Conservation (phyloP, 345 rosid genomes). For the Boechera divaricarpa region DNA sequence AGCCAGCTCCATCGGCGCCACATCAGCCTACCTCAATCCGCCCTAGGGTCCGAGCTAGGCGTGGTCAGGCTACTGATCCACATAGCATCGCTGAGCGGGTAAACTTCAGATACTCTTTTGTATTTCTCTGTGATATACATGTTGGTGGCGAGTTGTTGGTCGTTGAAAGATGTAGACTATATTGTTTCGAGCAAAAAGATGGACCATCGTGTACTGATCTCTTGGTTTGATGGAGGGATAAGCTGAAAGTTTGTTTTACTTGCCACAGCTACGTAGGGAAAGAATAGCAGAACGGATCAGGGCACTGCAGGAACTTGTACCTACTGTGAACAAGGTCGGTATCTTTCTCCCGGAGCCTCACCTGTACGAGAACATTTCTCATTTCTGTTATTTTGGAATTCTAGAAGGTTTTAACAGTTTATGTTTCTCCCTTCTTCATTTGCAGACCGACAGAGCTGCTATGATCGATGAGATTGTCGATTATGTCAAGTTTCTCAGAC, state of each 20-base stretch:
- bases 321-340: conserved; percentile 93
- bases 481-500: conserved; percentile 98
- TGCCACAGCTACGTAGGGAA: conserved; percentile 88
- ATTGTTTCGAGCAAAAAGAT: background rate
- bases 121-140: background rate
- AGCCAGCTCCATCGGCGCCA: conserved; percentile 72
- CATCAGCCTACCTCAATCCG: conserved; percentile 91
- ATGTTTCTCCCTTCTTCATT: conserved; percentile 4
- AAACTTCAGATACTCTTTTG: conserved; percentile 28
- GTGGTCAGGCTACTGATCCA: conserved; percentile 99
- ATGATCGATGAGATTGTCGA: conserved; percentile 99
- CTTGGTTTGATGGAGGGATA: background rate
- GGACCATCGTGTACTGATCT: background rate
- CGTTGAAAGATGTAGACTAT: background rate
- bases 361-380: conserved; percentile 16
- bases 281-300: conserved; percentile 98
- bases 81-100: conserved; percentile 99
- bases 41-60: conserved; percentile 95
- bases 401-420: conserved; percentile 8
- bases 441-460: conserved; percentile 92
- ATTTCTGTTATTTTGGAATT: conserved; percentile 12
- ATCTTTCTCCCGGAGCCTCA: conserved; percentile 9
- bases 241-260: conserved; percentile 27
- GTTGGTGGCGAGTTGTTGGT: background rate
- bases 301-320: conserved; percentile 97